Evolutionary conservation across 192 early-diverging fungal genomes (phyloP).

Genomic region (Coemansia furcata): DNA sequence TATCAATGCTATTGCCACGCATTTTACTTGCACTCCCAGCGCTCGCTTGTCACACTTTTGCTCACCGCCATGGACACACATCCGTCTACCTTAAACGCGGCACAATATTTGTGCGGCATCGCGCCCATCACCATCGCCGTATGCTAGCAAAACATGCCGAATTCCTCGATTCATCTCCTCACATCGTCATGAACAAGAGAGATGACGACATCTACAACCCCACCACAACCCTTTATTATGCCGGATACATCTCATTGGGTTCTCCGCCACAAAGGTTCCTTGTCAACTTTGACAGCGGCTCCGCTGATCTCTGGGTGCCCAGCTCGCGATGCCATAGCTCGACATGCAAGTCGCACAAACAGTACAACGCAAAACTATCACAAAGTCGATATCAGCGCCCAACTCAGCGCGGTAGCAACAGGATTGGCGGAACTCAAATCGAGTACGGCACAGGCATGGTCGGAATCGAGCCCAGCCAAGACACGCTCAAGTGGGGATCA

Average conservation of each 20-base stretch:
- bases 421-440: constrained; percentile 9
- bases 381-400: neutral
- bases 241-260: constrained; percentile 62
- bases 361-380: constrained; percentile 16
- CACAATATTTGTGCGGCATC: constrained; percentile 42
- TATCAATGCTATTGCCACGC: neutral
- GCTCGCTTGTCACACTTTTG: constrained; percentile 1
- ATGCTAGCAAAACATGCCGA: constrained; percentile 27
- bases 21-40: neutral
- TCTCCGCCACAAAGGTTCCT: constrained; percentile 65
- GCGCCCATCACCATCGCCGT: constrained; percentile 17
- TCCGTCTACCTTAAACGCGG: constrained; percentile 31
- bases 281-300: constrained; percentile 70
- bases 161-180: constrained; percentile 10
- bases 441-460: constrained; percentile 51
- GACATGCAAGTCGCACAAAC: constrained; percentile 24
- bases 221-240: constrained; percentile 56
- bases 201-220: constrained; percentile 18
- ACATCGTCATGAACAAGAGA: neutral
- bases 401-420: neutral
- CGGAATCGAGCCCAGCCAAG: constrained; percentile 27
- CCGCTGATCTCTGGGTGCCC: constrained; percentile 72
- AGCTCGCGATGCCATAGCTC: constrained; percentile 30
- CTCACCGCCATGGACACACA: constrained; percentile 25
- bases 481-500: constrained; percentile 37